A percentile compares a stretch with the other conserved stretches of the same genome.
Conservation (phyloP, 2,329 filamentous ascomycete genomes). For the Cladophialophora immunda region DNA sequence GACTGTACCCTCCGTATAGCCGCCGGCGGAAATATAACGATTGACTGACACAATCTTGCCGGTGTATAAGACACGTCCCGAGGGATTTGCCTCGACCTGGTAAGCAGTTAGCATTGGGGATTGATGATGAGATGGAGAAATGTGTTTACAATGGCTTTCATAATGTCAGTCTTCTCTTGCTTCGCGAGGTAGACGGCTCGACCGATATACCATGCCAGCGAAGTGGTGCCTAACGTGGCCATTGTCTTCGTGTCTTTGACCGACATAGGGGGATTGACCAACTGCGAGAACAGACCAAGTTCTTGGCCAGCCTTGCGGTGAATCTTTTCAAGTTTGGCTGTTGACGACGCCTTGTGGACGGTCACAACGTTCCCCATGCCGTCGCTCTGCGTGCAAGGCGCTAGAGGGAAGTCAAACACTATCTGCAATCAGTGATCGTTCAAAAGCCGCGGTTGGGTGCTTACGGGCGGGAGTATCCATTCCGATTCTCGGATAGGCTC, state of each 20-base stretch:
- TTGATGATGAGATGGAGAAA: constrained; percentile 25
- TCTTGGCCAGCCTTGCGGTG: constrained; percentile 38
- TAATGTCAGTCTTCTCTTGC: constrained; percentile 45
- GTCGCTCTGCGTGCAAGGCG: constrained; percentile 45
- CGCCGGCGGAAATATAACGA: constrained; percentile 48
- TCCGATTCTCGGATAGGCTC: constrained; percentile 23
- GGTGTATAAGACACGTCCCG: constrained; percentile 53
- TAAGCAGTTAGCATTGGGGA: neutral
- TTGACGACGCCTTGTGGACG: constrained; percentile 51
- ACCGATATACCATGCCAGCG: constrained; percentile 45
- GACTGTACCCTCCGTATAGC: constrained; percentile 49
- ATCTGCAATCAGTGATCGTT: neutral
- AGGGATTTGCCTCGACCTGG: constrained; percentile 40
- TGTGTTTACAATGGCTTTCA: constrained; percentile 51
- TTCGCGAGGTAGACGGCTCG: constrained; percentile 42
- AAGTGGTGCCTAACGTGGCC: constrained; percentile 49
- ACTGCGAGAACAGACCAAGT: constrained; percentile 46
- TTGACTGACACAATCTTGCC: constrained; percentile 58
- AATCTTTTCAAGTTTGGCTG: constrained; percentile 48
- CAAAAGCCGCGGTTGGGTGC: neutral
- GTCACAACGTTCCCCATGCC: constrained; percentile 52
- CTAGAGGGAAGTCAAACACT: constrained; percentile 25
- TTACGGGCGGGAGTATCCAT: constrained; percentile 14
- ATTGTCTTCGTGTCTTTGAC: constrained; percentile 47
- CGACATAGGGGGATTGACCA: constrained; percentile 51